Base-by-base conservation (phyloP, 2,329 filamentous ascomycete genomes). In the Fusarium virguliforme region DNA sequence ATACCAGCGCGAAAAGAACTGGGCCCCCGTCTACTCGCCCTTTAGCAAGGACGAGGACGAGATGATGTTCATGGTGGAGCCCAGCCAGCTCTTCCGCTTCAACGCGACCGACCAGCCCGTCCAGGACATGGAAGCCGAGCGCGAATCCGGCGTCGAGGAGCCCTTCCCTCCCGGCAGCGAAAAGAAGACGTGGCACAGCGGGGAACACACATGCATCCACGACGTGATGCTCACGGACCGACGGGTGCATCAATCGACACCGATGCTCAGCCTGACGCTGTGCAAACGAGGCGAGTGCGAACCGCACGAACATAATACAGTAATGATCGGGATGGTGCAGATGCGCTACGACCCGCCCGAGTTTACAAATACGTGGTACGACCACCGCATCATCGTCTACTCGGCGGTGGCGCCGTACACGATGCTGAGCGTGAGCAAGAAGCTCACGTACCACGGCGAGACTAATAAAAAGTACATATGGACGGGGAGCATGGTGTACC, bases 371-470 rank as follows among this genome's bases (percentile, higher is more conserved):
- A 74, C 71, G 5, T 74, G 72, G 72, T 74, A 74, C 37, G 72
- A 74, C 38, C 72, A 72, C 32, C 71, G 69, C 18, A 74, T 74
- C 8, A 69, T 70, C 4, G 69, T 74, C 38, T 74, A 74, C 57
- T 62, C 66, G n/a, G 60, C 72, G 2, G 41, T 64, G 15, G 51
- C 71, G 18, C 72, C 72, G 5, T 74, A 53, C 40, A 62, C 64
- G 5, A 72, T 74, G 71, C 64, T 74, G 66, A 74, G 72, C 40
- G 60, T 73, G 24, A 74, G 72, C 60, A 74, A 74, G 63, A 74
- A 70, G 58, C 63, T 74, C 41, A 72, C 69, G 2, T 74, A 74
- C 32, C 69, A 74, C 40, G 72, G 72, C 50, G 72, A 74, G 60
- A 72, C 60, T 6, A 69, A 73, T 15, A 68, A 62, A 56, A 74